Conservation (phyloP, 1,284 basidiomycete species). For the Marasmius fiardii region DNA sequence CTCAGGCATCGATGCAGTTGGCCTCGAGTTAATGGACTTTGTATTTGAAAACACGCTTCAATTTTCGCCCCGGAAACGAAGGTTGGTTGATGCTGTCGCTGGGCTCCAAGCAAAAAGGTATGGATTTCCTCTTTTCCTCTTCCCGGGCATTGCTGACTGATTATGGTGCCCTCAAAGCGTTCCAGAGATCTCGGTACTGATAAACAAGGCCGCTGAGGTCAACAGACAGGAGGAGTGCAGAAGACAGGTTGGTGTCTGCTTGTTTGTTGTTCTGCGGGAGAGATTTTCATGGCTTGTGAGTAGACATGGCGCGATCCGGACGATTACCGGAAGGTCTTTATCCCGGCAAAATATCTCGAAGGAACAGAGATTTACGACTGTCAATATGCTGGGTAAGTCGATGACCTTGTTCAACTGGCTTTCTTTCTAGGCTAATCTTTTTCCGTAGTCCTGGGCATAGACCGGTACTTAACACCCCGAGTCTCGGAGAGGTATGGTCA, state of each 20-base stretch:
- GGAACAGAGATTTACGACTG: too few species aligned
- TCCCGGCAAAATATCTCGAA: too few species aligned
- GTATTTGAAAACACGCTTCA: conserved; percentile 9
- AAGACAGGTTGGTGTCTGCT: background rate
- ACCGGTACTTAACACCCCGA: conserved; percentile 3
- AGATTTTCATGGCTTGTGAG: background rate
- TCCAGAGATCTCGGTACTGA: background rate
- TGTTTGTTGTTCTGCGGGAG: background rate
- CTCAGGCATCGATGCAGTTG: background rate
- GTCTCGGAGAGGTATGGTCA: conserved; percentile 1
- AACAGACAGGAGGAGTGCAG: background rate
- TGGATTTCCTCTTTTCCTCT: background rate
- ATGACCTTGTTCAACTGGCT: background rate
- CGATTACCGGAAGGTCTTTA: too few species aligned
- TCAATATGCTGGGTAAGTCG: conserved; percentile 5
- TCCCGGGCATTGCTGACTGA: background rate
- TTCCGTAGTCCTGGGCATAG: conserved; percentile 4
- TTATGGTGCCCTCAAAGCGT: background rate
- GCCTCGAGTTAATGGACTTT: background rate
- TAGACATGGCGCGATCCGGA: background rate
- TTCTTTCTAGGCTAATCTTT: background rate
- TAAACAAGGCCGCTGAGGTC: background rate
- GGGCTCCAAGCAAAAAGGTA: background rate
- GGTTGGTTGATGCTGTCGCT: background rate
- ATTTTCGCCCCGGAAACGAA: background rate